Evolutionary conservation across 805 yeast genomes (phyloP).

Genomic region (Candida boleticola): DNA sequence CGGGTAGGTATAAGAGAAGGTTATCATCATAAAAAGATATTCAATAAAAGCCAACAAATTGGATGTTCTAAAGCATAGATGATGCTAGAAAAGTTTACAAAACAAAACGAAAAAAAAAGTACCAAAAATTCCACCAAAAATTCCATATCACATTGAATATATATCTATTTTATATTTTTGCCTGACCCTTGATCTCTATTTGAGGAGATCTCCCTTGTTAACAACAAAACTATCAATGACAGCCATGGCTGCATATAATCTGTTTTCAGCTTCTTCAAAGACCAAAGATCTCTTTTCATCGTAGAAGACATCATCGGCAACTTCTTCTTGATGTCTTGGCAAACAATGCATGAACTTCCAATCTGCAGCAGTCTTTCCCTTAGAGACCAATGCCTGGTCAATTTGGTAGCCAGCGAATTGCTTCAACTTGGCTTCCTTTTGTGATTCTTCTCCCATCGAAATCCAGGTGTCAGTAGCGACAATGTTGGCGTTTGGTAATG

Average conservation of each 20-base stretch:
- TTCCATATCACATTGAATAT: too few species aligned
- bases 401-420: slow-evolving; percentile 90
- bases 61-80: too few species aligned
- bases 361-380: slow-evolving; percentile 55
- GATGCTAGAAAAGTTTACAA: too few species aligned
- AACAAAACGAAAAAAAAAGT: too few species aligned
- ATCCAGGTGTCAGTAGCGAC: slow-evolving; percentile 96
- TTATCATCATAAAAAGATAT: too few species aligned
- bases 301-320: slow-evolving; percentile 89
- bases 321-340: slow-evolving; percentile 95
- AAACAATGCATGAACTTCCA: slow-evolving; percentile 98
- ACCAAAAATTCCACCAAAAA: too few species aligned
- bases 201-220: slow-evolving; percentile 60
- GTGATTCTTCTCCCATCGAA: slow-evolving; percentile 95
- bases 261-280: slow-evolving; percentile 93
- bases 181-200: too few species aligned
- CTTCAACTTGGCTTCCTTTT: slow-evolving; percentile 64
- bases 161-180: too few species aligned
- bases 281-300: slow-evolving; percentile 68
- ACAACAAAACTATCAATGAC: slow-evolving; percentile 86
- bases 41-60: too few species aligned
- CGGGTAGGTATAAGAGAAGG: too few species aligned
- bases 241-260: slow-evolving; percentile 94
- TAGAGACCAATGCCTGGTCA: slow-evolving; percentile 56
- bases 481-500: slow-evolving; percentile 72